phyloP scores from a whole-genome alignment of 202 grass and related monocot species.

The Dendrocalamus latiflorus region DNA sequence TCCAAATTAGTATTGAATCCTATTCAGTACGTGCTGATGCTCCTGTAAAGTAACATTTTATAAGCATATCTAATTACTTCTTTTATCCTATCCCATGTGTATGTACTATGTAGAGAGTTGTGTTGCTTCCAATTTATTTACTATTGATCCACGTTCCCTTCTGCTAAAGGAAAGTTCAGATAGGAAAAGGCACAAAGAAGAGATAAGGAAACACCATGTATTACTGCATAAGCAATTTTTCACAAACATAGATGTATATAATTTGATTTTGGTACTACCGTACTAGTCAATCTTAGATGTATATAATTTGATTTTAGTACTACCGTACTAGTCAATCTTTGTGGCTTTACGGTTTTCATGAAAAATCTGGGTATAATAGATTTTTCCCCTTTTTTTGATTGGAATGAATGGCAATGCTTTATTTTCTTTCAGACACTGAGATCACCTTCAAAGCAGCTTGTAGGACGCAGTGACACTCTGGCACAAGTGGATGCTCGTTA shows the following conservation, averaged over 20 bases:
- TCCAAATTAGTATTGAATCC: background rate
- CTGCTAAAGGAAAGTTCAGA: background rate
- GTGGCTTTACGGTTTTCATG: background rate
- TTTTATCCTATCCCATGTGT: background rate
- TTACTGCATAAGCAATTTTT: too few species aligned
- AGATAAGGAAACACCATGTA: background rate
- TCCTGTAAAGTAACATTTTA: background rate
- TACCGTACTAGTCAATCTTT: background rate
- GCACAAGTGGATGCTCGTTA: conserved; percentile 87
- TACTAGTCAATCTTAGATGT: background rate
- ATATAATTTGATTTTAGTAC: background rate
- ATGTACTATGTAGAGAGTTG: background rate
- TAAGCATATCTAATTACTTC: background rate
- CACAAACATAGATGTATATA: too few species aligned
- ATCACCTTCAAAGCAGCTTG: conserved; percentile 54
- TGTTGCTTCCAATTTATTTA: background rate
- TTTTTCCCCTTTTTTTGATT: background rate
- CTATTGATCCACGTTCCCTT: background rate
- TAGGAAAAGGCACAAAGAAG: background rate
- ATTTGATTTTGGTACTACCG: too few species aligned
- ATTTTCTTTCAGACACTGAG: conserved; percentile 50
- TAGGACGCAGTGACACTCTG: conserved; percentile 60
- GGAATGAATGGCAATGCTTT: background rate
- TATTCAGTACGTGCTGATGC: background rate
- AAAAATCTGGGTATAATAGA: background rate